Evolutionary conservation across 148 eudicot species (phyloP), one percentile per base, ranked within the genome.

Genomic region (Arctostaphylos glauca): DNA sequence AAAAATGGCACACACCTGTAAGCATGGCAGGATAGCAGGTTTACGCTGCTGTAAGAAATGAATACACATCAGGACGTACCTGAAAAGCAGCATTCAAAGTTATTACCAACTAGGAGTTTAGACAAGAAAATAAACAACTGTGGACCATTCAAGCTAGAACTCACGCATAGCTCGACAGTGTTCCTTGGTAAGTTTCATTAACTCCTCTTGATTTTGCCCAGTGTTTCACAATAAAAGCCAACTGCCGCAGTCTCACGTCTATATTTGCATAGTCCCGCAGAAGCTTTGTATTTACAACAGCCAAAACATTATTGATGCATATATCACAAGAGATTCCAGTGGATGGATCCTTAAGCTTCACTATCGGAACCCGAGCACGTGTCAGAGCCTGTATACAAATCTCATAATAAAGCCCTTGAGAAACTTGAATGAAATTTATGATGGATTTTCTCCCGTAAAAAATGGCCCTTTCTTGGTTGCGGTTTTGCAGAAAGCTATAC

Each of bases 61-160:
- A 89, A 96, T 93, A 89, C 99, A 96, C 99, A 96, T 96, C 71
- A 96, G 83, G 79, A 96, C 99, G 80, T 96, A 96, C 88, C 99
- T 96, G 95, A 77, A 92, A 78, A 60, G 53, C 74, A 60, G 53
- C 74, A 86, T 80, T 5, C 10, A 52, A 74, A 76, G 46, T 53
- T 46, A 79, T 78, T 60, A 89, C 79, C 64, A 76, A 84, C 68
- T 52, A 77, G 54, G 52, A 14, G 46, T 74, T 72, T 78, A 19
- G 16, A 13, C 12, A 73, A 62, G 46, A 43, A 59, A 83, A 43
- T 41, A 5, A 19, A 81, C 44, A 82, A 18, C 49, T 41, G 18
- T 38, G 53, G 44, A 59, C 21, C 5, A 74, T 12, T 5, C 16
- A 70, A 78, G 77, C 74, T 13, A 58, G 48, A 46, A 94, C 98